Evolutionary conservation across 2,329 filamentous ascomycete genomes (phyloP).

Genomic region (Pseudocercospora crystallina): DNA sequence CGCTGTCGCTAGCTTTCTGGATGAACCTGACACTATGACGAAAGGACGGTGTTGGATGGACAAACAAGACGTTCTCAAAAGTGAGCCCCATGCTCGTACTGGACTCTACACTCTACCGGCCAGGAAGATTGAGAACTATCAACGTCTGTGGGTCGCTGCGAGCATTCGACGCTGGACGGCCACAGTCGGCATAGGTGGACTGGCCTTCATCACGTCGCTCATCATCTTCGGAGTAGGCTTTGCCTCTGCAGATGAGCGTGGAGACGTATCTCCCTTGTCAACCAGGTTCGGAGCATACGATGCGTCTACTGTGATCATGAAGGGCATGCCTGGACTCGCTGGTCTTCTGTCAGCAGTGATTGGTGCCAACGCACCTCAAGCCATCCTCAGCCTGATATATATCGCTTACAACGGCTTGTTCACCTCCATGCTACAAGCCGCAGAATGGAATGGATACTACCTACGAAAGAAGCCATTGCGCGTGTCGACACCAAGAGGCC

Average conservation of each 20-base stretch:
- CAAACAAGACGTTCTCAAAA: conserved; percentile 10
- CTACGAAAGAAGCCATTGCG: conserved; percentile 36
- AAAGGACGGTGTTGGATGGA: conserved; percentile 15
- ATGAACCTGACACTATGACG: conserved; percentile 7
- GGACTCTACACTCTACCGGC: neutral
- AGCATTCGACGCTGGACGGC: too few species aligned
- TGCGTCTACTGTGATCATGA: too few species aligned
- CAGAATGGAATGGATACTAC: conserved; percentile 48
- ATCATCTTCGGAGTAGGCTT: too few species aligned
- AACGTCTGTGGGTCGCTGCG: too few species aligned
- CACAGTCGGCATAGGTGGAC: too few species aligned
- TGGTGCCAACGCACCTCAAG: conserved; percentile 16
- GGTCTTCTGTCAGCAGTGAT: conserved; percentile 5
- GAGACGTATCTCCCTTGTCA: too few species aligned
- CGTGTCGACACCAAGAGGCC: conserved; percentile 38
- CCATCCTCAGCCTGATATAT: conserved; percentile 16
- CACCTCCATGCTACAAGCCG: conserved; percentile 12
- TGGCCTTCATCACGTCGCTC: too few species aligned
- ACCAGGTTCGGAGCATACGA: too few species aligned
- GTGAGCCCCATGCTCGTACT: neutral
- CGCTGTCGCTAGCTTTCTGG: conserved; percentile 10
- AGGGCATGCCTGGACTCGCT: neutral
- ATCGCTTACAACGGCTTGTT: conserved; percentile 17
- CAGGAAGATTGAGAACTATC: neutral
- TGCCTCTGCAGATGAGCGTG: too few species aligned